Conservation (phyloP, 345 rosid species). For the Moringa oleifera region DNA sequence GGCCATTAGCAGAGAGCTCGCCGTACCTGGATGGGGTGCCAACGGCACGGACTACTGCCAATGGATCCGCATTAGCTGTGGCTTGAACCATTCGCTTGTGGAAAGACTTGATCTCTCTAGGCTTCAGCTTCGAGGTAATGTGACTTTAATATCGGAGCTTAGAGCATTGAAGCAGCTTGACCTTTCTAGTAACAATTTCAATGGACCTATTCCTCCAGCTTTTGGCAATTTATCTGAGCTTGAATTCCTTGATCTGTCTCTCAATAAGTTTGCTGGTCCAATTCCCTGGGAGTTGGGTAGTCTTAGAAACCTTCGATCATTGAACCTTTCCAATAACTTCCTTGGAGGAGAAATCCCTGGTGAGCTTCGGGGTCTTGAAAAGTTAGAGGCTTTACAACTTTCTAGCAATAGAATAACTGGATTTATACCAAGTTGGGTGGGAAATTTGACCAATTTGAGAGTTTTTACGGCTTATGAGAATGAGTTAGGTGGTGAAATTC, state of each 20-base stretch:
- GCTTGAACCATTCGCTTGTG: constrained; percentile 55
- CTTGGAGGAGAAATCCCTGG: constrained; percentile 68
- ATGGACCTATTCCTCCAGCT: constrained; percentile 62
- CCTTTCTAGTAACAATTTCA: constrained; percentile 60
- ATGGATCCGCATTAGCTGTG: constrained; percentile 74
- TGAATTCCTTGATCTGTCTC: constrained; percentile 70
- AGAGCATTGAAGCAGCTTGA: constrained; percentile 59
- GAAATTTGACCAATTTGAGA: constrained; percentile 54
- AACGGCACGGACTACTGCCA: constrained; percentile 63
- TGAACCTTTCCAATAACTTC: constrained; percentile 62
- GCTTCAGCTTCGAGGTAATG: constrained; percentile 75
- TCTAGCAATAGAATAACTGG: constrained; percentile 65
- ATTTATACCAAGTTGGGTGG: constrained; percentile 66
- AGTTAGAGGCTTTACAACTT: constrained; percentile 67
- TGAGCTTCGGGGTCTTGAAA: constrained; percentile 45
- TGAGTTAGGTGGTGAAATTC: constrained; percentile 57
- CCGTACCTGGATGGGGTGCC: constrained; percentile 75
- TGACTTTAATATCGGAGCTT: constrained; percentile 62
- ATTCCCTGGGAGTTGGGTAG: constrained; percentile 61
- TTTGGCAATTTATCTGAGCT: constrained; percentile 60
- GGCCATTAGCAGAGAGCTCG: constrained; percentile 64
- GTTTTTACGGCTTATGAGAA: constrained; percentile 66
- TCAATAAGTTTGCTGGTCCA: constrained; percentile 55
- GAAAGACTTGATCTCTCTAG: constrained; percentile 74
- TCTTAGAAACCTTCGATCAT: constrained; percentile 45